Evolutionary conservation across 768 basidiomycete genomes (phyloP), one percentile per base, ranked within the genome.

Genomic region (Hemileccinum impolitum): DNA sequence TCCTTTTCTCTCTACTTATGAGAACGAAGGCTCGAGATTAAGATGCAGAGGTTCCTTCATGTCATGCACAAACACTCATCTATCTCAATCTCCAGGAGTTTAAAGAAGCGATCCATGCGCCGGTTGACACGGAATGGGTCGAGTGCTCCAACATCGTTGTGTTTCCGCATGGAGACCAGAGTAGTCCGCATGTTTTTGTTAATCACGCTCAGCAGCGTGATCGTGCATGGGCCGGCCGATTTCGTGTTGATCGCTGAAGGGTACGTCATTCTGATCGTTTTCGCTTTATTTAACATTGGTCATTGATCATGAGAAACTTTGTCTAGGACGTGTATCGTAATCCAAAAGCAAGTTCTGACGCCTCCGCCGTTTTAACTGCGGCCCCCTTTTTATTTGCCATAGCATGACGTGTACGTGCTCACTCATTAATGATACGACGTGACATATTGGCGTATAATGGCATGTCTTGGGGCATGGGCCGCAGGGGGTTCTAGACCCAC

Each of bases 151-250:
- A 77, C 54, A 48, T 74, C 4, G 52, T 78, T 43, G 85, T 88
- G 2, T 87, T 88, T 71, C 77, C 79, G 2, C 57, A 72, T 4
- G 80, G 80, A 12, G 87, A 88, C 59, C 60, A 49, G 11, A 87
- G 84, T 51, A 66, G 76, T 3, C 85, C 85, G 0, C 74, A 85
- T 8, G 75, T 78, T 0, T 73, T 87, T 44, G 78, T 73, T 87
- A 45, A 89, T 90, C 46, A n/a, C n/a, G n/a, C n/a, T n/a, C n/a
- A n/a, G n/a, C n/a, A n/a, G 84, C 87, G 67, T 89, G 13, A 82
- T 90, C 46, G 73, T 81, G 5, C 87, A 90, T 44, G 87, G 87
- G 0, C 70, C 87, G 43, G 84, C 79, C 0, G 87, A 90, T 64
- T 90, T 80, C 58, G 74, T 85, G 48, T 70, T 86, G 30, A 87